Evolutionary conservation across 345 rosid species (phyloP), one percentile per base, ranked within the genome.

Genomic region (Corchorus olitorius): DNA sequence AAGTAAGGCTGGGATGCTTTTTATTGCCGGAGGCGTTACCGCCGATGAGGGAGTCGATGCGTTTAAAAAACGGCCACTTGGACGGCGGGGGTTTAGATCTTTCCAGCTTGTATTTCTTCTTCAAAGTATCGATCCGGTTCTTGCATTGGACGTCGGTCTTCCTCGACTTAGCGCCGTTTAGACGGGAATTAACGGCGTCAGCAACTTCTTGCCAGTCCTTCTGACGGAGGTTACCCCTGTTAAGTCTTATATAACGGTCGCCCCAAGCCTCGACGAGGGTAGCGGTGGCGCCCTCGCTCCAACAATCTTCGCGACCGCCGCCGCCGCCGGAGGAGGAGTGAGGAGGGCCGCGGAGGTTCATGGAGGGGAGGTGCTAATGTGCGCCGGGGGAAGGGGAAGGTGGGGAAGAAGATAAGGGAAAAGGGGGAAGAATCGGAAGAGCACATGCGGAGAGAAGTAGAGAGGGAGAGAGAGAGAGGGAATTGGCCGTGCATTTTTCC

Each of bases 251-350:
- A 83, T 86, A 93, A 4, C 97, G 94, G 60, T 85, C 86, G 7
- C 98, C 97, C 98, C 99, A 96, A 5, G 93, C 93, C 70, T 91
- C 91, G 73, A 96, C 85, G 39, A 96, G 87, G 33, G 90, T 87
- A 41, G 73, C 84, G 43, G 97, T 93, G 20, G 97, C 97, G 55
- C 79, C 93, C 65, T 91, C 97, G 77, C 90, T 90, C 99, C 99
- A 96, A 82, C 97, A 93, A 81, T 96, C 98, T 75, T 93, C 99
- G 43, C 97, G 87, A 76, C 90, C 78, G 35, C 90, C 65, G 56
- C 27, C 45, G 20, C 63, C 80, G 82, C 62, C 54, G 81, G 54
- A 33, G 82, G 80, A 75, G 74, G 41, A 80, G 75, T 61, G 68
- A 8, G 55, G 74, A 76, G 73, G 41, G 33, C 72, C 71, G n/a